A percentile compares a stretch with the other conserved stretches of the same genome.
Conservation (phyloP, 192 early-diverging fungal genomes). For the Backusella luteola region DNA sequence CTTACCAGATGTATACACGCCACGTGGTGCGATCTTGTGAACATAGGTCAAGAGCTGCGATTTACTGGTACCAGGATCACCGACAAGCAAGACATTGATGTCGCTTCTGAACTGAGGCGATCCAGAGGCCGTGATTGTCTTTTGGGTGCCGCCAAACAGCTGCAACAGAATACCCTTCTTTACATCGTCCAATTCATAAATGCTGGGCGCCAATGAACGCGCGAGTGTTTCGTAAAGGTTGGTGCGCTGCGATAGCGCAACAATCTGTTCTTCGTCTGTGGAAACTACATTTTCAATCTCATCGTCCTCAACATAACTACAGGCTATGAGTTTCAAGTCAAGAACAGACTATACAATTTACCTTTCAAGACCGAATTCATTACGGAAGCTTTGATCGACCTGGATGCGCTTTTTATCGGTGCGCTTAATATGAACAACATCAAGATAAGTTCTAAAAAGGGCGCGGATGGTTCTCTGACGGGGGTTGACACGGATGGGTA, state of each 20-base stretch:
- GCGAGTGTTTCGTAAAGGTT: constrained; percentile 83
- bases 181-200: constrained; percentile 96
- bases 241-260: constrained; percentile 56
- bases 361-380: constrained; percentile 7
- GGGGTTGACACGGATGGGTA: constrained; percentile 90
- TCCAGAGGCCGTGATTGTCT: constrained; percentile 69
- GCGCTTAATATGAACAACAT: constrained; percentile 90
- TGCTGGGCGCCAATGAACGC: constrained; percentile 84
- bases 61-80: constrained; percentile 96
- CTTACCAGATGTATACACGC: constrained; percentile 96
- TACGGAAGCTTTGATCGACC: constrained; percentile 37
- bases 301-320: constrained; percentile 51
- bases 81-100: constrained; percentile 92
- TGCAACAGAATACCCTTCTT: constrained; percentile 96
- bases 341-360: neutral
- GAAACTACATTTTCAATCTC: constrained; percentile 41
- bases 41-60: constrained; percentile 92
- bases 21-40: constrained; percentile 91
- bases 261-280: constrained; percentile 61
- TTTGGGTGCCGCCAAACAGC: constrained; percentile 94
- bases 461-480: constrained; percentile 84
- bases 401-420: constrained; percentile 73
- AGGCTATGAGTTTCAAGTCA: neutral
- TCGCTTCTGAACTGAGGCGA: constrained; percentile 78
- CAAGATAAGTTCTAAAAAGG: constrained; percentile 93